Conservation (phyloP, 116 monocot species). For the Trichopus zeylanicus region DNA sequence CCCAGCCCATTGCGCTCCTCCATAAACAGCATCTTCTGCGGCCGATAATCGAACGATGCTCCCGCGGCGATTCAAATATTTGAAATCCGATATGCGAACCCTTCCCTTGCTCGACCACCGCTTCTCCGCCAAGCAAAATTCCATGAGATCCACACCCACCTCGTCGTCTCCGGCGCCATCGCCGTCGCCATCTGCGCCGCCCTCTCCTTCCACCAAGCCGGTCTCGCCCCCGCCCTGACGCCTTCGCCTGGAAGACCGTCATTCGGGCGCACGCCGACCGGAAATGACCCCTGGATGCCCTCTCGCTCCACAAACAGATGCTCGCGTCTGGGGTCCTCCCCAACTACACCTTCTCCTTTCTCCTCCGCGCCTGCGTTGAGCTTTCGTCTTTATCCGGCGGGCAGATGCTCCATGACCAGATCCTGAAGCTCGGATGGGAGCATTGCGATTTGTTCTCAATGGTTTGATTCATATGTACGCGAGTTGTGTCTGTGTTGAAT, state of each 20-base stretch:
- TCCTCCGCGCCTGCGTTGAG: conserved; percentile 29
- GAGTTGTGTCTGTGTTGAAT: conserved; percentile 13
- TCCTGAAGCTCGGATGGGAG: conserved; percentile 39
- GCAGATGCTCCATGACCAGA: conserved; percentile 27
- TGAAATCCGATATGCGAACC: conserved; percentile 20
- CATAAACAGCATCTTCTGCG: too few species aligned
- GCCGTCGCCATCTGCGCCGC: conserved; percentile 25
- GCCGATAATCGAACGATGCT: neutral
- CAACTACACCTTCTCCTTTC: conserved; percentile 70
- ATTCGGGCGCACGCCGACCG: conserved; percentile 26
- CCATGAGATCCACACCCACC: conserved; percentile 37
- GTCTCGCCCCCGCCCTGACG: conserved; percentile 19
- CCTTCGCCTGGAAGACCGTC: conserved; percentile 41
- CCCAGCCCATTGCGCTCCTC: too few species aligned
- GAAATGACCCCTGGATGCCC: conserved; percentile 13
- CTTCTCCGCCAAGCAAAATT: conserved; percentile 16
- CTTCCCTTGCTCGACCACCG: conserved; percentile 27
- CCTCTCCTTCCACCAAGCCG: conserved; percentile 17
- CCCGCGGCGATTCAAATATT: neutral
- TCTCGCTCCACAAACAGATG: conserved; percentile 26
- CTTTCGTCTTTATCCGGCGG: conserved; percentile 13
- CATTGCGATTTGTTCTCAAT: conserved; percentile 44
- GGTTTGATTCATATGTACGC: conserved; percentile 45
- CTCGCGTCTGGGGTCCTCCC: conserved; percentile 21
- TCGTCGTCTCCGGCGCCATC: conserved; percentile 39